A percentile compares a stretch with the other conserved stretches of the same genome.
Conservation (phyloP, 176 grass and related monocot species). For the Avena eriantha region DNA sequence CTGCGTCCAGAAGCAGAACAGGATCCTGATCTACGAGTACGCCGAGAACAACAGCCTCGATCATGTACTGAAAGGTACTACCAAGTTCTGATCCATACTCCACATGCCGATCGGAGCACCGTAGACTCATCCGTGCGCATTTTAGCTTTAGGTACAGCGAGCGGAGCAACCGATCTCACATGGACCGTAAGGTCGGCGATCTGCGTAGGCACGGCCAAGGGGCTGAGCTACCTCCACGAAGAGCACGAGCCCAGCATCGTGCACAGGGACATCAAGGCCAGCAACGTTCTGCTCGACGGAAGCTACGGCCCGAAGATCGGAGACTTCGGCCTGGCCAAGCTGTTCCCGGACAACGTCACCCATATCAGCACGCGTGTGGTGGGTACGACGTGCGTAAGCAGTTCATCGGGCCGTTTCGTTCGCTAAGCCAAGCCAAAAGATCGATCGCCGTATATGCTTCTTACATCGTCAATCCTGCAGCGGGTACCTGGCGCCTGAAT, state of each 20-base stretch:
- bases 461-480: neutral
- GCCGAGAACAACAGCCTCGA: constrained; percentile 66
- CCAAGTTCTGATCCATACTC: neutral
- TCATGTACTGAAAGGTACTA: constrained; percentile 38
- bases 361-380: constrained; percentile 60
- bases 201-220: constrained; percentile 54
- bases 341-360: constrained; percentile 54
- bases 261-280: constrained; percentile 61
- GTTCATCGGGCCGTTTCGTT: neutral
- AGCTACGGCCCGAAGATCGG: constrained; percentile 54
- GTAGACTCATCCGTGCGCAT: neutral
- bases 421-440: neutral
- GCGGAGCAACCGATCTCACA: neutral
- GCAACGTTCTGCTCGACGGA: constrained; percentile 57
- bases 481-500: constrained; percentile 60
- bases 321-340: constrained; percentile 63
- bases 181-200: constrained; percentile 51
- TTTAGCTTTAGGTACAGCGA: constrained; percentile 36
- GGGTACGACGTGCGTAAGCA: constrained; percentile 61
- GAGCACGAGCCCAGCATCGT: constrained; percentile 54
- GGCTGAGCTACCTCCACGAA: constrained; percentile 65
- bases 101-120: too few relatives aligned
- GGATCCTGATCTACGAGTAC: constrained; percentile 61
- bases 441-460: too few relatives aligned
- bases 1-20: constrained; percentile 49